Evolutionary conservation across 2,329 filamentous ascomycete species (phyloP), one percentile per base, ranked within the genome.

Genomic region (Trichoderma arundinaceum): DNA sequence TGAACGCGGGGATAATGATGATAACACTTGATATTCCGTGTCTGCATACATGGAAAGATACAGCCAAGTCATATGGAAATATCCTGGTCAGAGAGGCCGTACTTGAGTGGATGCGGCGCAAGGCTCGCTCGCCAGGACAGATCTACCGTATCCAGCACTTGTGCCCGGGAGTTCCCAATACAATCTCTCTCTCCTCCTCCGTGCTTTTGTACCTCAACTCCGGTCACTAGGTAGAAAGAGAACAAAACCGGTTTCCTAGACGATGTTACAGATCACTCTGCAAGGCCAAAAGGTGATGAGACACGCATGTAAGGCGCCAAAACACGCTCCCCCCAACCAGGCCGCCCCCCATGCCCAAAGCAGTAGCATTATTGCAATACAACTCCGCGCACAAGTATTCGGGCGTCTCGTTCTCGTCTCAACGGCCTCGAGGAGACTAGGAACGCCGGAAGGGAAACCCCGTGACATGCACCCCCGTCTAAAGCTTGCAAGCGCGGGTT

Each of bases 391-490:
- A 28, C 22, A 28, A 28, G 22, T 28, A 28, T 28, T 28, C 22
- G 22, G 22, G 22, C 22, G 22, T 28, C 22, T 28, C 22, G 22
- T 28, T 28, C 22, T 53, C 22, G 38, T 35, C 48, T 62, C 59
- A 28, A 53, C 28, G 22, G 6, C 12, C 12, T 28, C 12, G 13
- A n/a, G 5, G n/a, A 56, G 17, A 19, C 61, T 64, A 64, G 61
- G 61, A 49, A 56, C 32, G 17, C 51, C 61, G 39, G 61, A 19
- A 32, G 22, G 12, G n/a, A 39, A 8, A 17, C 41, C 51, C 39
- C 39, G 61, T 56, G 52, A 41, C 61, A 56, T 48, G 38, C 58
- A 17, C 59, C 38, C 38, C n/a, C 22, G 59, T n/a, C 28, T 15
- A n/a, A 44, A 43, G 38, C 22, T 15, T 32, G 8, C 38, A 62